These are phyloP conservation scores for Suillus placidus DNA, from an alignment of 768 basidiomycete genomes.

Conservation along the genomic window DNA sequence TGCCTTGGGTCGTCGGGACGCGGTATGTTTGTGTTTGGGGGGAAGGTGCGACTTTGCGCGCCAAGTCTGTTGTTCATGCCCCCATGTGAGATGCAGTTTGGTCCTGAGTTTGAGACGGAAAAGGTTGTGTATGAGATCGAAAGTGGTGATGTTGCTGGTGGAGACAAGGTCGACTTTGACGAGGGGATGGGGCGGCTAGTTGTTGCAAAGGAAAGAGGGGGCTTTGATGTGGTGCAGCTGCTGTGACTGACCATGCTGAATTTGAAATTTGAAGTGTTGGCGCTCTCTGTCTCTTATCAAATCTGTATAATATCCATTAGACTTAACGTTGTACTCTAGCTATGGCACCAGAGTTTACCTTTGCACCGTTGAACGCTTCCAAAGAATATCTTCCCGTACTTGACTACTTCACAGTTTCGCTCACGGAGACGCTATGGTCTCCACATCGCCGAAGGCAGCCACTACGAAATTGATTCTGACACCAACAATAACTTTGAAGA, in stretches of 20 bases:
- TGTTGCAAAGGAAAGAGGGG: conserved; percentile 25
- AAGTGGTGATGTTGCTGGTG: conserved; percentile 1
- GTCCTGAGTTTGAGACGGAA: conserved; percentile 30
- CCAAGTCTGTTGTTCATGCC: conserved; percentile 24
- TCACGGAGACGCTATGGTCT: too few relatives aligned
- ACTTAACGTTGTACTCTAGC: too few relatives aligned
- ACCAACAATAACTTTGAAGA: too few relatives aligned
- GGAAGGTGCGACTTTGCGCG: conserved; percentile 25
- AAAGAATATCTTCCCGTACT: too few relatives aligned
- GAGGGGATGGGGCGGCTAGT: conserved; percentile 36
- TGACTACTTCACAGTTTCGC: too few relatives aligned
- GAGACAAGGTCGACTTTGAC: conserved; percentile 34
- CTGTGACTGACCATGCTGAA: background rate
- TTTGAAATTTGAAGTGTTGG: background rate
- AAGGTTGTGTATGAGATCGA: conserved; percentile 19
- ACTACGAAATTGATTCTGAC: too few relatives aligned
- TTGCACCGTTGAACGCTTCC: too few relatives aligned
- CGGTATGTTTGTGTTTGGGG: conserved; percentile 26
- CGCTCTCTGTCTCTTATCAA: too few relatives aligned
- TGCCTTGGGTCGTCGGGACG: conserved; percentile 31
- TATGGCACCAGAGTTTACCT: too few relatives aligned
- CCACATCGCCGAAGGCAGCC: too few relatives aligned
- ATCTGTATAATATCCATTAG: background rate
- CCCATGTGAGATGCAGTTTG: conserved; percentile 34
- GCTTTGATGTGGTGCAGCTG: conserved; percentile 31